Conservation (phyloP, 2,329 filamentous ascomycete species). For the Aspergillus latus region DNA sequence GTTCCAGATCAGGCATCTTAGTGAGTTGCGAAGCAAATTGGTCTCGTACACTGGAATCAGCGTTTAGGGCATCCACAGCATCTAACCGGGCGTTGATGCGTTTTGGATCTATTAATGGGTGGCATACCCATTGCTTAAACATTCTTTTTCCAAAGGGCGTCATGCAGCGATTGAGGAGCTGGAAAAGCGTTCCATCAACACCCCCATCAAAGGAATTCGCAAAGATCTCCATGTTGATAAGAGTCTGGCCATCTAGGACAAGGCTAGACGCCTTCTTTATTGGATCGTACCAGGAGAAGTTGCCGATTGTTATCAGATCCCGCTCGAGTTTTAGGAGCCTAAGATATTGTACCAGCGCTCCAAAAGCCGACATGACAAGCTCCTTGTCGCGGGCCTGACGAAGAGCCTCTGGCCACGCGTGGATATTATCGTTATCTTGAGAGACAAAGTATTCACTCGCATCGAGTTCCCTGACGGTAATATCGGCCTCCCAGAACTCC, state of each 20-base stretch:
- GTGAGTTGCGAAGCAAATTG: constrained; percentile 84
- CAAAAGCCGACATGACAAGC: constrained; percentile 83
- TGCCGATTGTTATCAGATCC: constrained; percentile 81
- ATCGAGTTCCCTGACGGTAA: constrained; percentile 76
- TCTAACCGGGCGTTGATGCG: constrained; percentile 94
- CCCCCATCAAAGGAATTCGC: constrained; percentile 88
- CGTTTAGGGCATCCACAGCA: constrained; percentile 89
- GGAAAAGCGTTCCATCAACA: constrained; percentile 81
- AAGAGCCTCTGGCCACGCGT: constrained; percentile 76
- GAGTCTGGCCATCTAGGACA: constrained; percentile 89
- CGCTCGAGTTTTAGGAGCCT: constrained; percentile 83
- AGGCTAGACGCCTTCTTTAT: constrained; percentile 88
- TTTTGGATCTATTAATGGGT: constrained; percentile 80
- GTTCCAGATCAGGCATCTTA: constrained; percentile 90
- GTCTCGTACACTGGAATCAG: constrained; percentile 75
- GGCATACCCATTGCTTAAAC: constrained; percentile 95
- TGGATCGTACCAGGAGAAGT: constrained; percentile 88
- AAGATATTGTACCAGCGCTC: constrained; percentile 84
- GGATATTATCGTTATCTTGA: constrained; percentile 56
- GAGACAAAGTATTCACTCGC: constrained; percentile 74
- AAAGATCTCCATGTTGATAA: constrained; percentile 98
- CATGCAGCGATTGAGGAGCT: constrained; percentile 86
- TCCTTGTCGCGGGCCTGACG: constrained; percentile 74
- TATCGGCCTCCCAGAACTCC: constrained; percentile 89
- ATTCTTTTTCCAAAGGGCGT: constrained; percentile 96